Evolutionary conservation across 2,329 filamentous ascomycete species (phyloP), one percentile per base, ranked within the genome.

Genomic region (Hortaea werneckii): DNA sequence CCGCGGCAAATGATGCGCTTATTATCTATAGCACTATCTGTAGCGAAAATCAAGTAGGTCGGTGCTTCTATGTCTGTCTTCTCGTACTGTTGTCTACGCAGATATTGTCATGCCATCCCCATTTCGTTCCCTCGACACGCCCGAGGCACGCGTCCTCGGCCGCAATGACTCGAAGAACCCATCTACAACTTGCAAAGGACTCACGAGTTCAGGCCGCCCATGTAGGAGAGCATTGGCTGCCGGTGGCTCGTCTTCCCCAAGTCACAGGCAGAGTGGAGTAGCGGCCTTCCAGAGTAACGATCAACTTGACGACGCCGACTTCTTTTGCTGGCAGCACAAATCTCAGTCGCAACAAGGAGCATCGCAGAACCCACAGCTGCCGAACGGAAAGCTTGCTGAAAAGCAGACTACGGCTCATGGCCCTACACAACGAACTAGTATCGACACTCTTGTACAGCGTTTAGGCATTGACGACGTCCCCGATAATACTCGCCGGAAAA

Each of bases 301-400:
- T 46, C 74, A 78, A 41, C 75, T 79, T 50, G 45, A 50, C 8
- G 72, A 68, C 30, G 78, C 81, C 4, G 72, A 67, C n/a, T 76
- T 82, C 42, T 95, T 88, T 68, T 96, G 90, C 72, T 95, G 86
- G 84, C 88, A 95, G 64, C 92, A 98, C 70, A 89, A 86, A 62
- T 87, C 92, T 47, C 92, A 98, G 65, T 87, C 87, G 2, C 62
- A 69, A 44, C 61, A 42, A n/a, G 35, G 39, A 37, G 47, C 49
- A 4, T 20, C 20, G 20, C 20, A 20, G 20, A 20, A 20, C 20
- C 20, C 20, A 20, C 20, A 20, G 4, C 2, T 20, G 20, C 20
- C 4, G 4, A 20, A 20, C 20, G 20, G 20, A 20, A 28, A 45
- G 30, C 12, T 26, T 29, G 42, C 9, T 29, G 37, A 45, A 37